Evolutionary conservation across 139 green algal genomes (phyloP), one percentile per base, ranked within the genome.

Genomic region (Chlamydomonas asymmetrica): DNA sequence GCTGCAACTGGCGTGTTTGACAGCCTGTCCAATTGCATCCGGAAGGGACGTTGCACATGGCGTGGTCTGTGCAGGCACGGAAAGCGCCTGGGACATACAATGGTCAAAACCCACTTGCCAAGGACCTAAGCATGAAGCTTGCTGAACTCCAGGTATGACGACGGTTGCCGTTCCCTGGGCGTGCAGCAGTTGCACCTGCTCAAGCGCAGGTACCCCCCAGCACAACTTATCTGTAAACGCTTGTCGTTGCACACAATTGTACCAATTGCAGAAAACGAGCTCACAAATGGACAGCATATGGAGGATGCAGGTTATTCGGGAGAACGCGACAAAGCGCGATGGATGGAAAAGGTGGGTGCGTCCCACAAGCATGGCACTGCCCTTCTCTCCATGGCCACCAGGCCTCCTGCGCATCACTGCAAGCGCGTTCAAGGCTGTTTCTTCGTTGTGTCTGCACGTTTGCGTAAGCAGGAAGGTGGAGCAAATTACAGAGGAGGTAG

Each of bases 231-330:
- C 38, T 59, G 49, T 45, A 68, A 4, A 32, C 35, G 13, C 57
- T 60, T 39, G 25, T 67, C 27, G 35, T 3, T 48, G 31, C 34
- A 25, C 43, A n/a, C 29, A 5, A 32, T 25, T 66, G 25, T 3
- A 39, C 29, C 39, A 20, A 29, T 20, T 87, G 75, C 86, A 94
- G 86, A 73, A 83, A n/a, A 89, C 84, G 31, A 92, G 81, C 66
- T 35, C 65, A 22, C 87, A 95, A 48, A 83, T 97, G 82, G 92
- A 97, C 54, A 87, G 78, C n/a, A 74, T 85, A 9, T 97, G 91
- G 90, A 87, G 93, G 29, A 97, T 97, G 92, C 87, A 93, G 52
- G 74, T 89, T 3, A 71, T 96, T 2, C 74, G 89, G 16, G 88
- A 94, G 72, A 66, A 77, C 77, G 8, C 56, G 65, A 59, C 68